These are phyloP conservation scores for Volvox africanus DNA, from an alignment of 139 green algal species.

Conservation along the genomic window DNA sequence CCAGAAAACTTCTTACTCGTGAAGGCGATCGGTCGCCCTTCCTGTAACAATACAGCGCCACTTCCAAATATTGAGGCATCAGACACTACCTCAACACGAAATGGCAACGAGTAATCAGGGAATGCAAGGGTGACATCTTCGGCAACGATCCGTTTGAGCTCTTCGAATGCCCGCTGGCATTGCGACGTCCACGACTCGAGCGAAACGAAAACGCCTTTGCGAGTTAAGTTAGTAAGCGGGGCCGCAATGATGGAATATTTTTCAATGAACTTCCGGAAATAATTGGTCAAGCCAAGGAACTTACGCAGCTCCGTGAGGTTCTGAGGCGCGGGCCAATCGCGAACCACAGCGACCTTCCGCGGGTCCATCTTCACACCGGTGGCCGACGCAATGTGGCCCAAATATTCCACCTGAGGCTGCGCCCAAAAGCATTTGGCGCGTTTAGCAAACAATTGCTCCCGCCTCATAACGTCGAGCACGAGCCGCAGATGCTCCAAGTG, in stretches of 20 bases:
- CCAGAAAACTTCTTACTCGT: neutral
- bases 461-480: conserved; percentile 53
- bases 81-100: neutral
- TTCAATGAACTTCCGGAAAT: conserved; percentile 14
- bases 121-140: neutral
- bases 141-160: neutral
- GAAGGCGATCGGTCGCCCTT: neutral
- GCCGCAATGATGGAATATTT: neutral
- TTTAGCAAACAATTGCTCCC: conserved; percentile 64
- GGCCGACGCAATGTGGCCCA: neutral
- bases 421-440: conserved; percentile 63
- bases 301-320: neutral
- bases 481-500: conserved; percentile 58
- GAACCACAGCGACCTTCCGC: neutral
- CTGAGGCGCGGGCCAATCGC: neutral
- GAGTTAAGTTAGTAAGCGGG: neutral
- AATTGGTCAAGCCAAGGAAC: conserved; percentile 19
- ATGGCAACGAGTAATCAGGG: conserved; percentile 23
- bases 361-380: conserved; percentile 12
- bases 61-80: neutral
- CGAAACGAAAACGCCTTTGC: neutral
- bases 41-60: neutral
- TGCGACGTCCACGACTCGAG: neutral
- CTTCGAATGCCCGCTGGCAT: neutral
- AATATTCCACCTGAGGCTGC: neutral